Evolutionary conservation across 1,284 basidiomycete species (phyloP).

Genomic region (Ceratobasidium sp.): DNA sequence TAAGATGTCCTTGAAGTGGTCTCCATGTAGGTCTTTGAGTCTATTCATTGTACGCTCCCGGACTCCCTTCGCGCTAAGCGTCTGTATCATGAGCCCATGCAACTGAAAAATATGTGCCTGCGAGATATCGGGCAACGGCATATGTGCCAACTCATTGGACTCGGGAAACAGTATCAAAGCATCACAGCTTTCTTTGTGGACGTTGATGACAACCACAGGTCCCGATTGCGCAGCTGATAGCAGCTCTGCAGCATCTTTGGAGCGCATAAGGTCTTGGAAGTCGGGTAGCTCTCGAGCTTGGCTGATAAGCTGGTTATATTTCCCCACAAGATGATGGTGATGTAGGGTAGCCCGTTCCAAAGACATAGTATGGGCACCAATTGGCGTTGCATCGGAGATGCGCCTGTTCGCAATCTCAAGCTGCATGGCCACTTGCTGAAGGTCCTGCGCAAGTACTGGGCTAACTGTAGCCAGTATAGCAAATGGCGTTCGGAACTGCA

Average conservation of each 20-base stretch:
- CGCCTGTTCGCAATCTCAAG: background rate
- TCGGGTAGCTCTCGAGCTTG: conserved; percentile 1
- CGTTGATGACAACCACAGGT: conserved; percentile 5
- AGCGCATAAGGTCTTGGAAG: conserved; percentile 6
- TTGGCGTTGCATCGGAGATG: no score
- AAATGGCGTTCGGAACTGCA: background rate
- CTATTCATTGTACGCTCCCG: no score
- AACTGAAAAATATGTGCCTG: no score
- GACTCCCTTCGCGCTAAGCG: background rate
- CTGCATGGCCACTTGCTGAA: background rate
- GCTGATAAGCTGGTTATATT: conserved; percentile 1
- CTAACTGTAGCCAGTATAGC: background rate
- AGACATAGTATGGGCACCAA: background rate
- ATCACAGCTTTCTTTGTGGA: background rate
- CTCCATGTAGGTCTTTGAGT: background rate
- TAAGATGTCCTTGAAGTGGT: background rate
- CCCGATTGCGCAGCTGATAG: background rate
- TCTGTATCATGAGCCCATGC: background rate
- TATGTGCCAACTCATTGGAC: background rate
- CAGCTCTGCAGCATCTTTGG: background rate
- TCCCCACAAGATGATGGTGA: background rate
- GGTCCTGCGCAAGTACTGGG: background rate
- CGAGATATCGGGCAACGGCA: background rate
- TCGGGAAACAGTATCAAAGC: background rate
- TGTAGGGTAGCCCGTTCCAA: background rate